Percentiles rank a stretch among this genome's conserved stretches.
These are phyloP conservation scores for Aspergillaceae sp. DNA, from an alignment of 2,329 filamentous ascomycete species.

Conservation along the genomic window DNA sequence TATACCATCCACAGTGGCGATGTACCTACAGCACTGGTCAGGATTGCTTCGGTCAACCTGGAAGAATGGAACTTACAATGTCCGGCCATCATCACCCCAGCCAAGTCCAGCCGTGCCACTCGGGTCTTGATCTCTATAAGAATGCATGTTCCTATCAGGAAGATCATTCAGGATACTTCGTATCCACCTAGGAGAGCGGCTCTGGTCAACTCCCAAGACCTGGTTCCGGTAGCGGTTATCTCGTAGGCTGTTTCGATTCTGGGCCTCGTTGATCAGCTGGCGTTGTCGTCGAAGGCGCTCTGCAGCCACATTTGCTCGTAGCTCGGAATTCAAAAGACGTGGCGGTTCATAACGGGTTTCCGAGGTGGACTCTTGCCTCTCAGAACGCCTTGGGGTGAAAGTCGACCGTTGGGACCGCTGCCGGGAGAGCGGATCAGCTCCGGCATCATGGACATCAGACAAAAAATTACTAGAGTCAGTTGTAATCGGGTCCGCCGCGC, in stretches of 20 bases:
- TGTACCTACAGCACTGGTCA: slow-evolving; percentile 29
- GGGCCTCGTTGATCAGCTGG: slow-evolving; percentile 27
- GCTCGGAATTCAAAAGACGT: slow-evolving; percentile 23
- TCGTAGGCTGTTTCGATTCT: slow-evolving; percentile 19
- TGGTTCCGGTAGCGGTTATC: slow-evolving; percentile 28
- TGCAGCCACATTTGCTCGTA: slow-evolving; percentile 30
- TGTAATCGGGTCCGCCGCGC: slow-evolving; percentile 13
- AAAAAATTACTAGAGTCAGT: slow-evolving; percentile 11
- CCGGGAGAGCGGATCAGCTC: slow-evolving; percentile 15
- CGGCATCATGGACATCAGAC: too few species aligned
- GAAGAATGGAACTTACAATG: slow-evolving; percentile 29
- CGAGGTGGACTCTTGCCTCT: slow-evolving; percentile 17
- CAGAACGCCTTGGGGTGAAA: slow-evolving; percentile 26
- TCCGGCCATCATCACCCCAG: slow-evolving; percentile 40
- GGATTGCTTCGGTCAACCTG: neutral
- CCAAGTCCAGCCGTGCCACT: slow-evolving; percentile 41
- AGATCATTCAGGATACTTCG: slow-evolving; percentile 29
- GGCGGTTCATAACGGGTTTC: slow-evolving; percentile 21
- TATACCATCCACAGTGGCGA: slow-evolving; percentile 41
- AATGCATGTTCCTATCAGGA: slow-evolving; percentile 23
- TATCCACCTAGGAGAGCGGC: slow-evolving; percentile 31
- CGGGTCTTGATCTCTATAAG: slow-evolving; percentile 27
- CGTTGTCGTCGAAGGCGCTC: slow-evolving; percentile 33
- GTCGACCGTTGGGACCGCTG: slow-evolving; percentile 24
- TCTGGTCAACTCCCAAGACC: slow-evolving; percentile 25